Conservation (phyloP, 768 basidiomycete genomes). For the Gyrodon lividus region DNA sequence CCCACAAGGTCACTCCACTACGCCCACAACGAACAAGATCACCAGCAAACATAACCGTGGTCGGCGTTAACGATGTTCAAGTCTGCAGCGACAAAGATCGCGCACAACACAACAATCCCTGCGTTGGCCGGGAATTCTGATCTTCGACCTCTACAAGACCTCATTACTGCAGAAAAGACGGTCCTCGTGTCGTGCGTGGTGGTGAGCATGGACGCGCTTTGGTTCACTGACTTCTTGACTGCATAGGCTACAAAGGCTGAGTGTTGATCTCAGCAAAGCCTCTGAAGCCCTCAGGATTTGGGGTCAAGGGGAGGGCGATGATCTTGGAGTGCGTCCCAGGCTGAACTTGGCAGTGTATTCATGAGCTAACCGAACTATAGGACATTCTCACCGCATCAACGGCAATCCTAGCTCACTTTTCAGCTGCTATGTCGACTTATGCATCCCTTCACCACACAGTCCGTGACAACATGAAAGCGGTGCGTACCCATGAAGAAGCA, state of each 20-base stretch:
- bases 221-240: neutral
- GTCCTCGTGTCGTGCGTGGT: conserved; percentile 69
- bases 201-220: neutral
- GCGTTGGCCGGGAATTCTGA: conserved; percentile 72
- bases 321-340: conserved; percentile 58
- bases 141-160: conserved; percentile 76
- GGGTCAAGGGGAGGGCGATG: conserved; percentile 82
- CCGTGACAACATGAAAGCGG: conserved; percentile 66
- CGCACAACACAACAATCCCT: conserved; percentile 85
- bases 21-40: neutral
- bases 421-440: conserved; percentile 65
- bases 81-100: conserved; percentile 76
- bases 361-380: conserved; percentile 36
- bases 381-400: conserved; percentile 74
- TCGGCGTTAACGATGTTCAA: conserved; percentile 59
- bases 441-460: conserved; percentile 69
- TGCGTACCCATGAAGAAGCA: conserved; percentile 81
- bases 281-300: conserved; percentile 70
- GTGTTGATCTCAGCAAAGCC: conserved; percentile 63
- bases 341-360: neutral
- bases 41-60: conserved; percentile 3
- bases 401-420: conserved; percentile 63
- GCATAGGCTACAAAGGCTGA: conserved; percentile 61
- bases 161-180: conserved; percentile 86
- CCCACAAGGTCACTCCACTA: conserved; percentile 4